Evolutionary conservation across 1,284 basidiomycete species (phyloP).

Genomic region (Macrocystidia cucumis): DNA sequence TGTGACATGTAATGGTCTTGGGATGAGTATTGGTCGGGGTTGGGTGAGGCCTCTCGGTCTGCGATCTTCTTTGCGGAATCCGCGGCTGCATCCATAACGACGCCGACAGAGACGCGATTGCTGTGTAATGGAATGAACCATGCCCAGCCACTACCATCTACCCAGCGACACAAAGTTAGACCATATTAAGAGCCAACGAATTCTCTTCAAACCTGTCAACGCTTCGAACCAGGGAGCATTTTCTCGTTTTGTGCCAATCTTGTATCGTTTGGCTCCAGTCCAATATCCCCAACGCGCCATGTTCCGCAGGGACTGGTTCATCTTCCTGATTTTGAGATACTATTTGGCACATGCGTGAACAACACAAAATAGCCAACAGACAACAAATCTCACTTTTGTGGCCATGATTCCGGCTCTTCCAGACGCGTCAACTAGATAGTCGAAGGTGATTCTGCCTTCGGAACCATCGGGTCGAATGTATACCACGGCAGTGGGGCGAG

Average conservation of each 20-base stretch:
- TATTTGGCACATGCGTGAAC: slow-evolving; percentile 8
- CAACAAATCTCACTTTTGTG: slow-evolving; percentile 16
- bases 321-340: slow-evolving; percentile 38
- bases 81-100: slow-evolving; percentile 45
- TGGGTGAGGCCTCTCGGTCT: slow-evolving; percentile 11
- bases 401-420: slow-evolving; percentile 39
- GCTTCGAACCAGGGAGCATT: slow-evolving; percentile 25
- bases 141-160: slow-evolving; percentile 57
- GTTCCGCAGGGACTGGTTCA: slow-evolving; percentile 37
- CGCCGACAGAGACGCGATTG: slow-evolving; percentile 46
- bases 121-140: slow-evolving; percentile 57
- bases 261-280: slow-evolving; percentile 24
- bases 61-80: slow-evolving; percentile 22
- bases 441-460: slow-evolving; percentile 29
- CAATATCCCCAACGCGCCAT: slow-evolving; percentile 37
- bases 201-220: slow-evolving; percentile 20
- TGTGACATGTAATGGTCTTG: slow-evolving; percentile 31
- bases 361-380: neutral
- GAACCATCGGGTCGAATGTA: slow-evolving; percentile 14
- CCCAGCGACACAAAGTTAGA: neutral
- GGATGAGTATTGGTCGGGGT: slow-evolving; percentile 13
- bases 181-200: neutral
- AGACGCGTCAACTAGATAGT: slow-evolving; percentile 41
- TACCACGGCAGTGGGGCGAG: slow-evolving; percentile 16
- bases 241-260: slow-evolving; percentile 16